phyloP scores from a whole-genome alignment of 192 early-diverging fungal genomes.

The Coemansia sp. region DNA sequence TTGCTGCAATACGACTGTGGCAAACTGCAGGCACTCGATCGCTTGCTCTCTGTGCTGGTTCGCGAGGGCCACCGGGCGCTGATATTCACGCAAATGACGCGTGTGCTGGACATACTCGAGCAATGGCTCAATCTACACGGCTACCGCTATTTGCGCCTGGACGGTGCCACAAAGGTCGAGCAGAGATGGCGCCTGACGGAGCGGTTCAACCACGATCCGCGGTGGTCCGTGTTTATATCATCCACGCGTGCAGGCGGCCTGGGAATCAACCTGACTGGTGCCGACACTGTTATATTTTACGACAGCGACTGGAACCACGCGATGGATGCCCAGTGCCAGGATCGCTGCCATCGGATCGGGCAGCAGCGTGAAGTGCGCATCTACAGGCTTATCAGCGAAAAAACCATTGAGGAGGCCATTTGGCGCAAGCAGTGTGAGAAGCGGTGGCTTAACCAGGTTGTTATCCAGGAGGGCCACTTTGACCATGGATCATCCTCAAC shows the following conservation, averaged over 20 bases:
- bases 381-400: slow-evolving; percentile 69
- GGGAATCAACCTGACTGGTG: slow-evolving; percentile 92
- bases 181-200: slow-evolving; percentile 89
- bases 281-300: slow-evolving; percentile 96
- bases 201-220: slow-evolving; percentile 85
- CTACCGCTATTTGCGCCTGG: slow-evolving; percentile 82
- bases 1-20: slow-evolving; percentile 85
- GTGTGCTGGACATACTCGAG: slow-evolving; percentile 88
- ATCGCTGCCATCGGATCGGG: slow-evolving; percentile 93
- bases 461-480: slow-evolving; percentile 78
- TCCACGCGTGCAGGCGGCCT: slow-evolving; percentile 94
- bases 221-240: slow-evolving; percentile 90
- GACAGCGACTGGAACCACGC: slow-evolving; percentile 94
- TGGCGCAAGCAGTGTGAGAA: slow-evolving; percentile 76
- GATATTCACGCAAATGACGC: slow-evolving; percentile 95
- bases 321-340: slow-evolving; percentile 95
- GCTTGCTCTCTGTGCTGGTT: slow-evolving; percentile 74
- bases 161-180: slow-evolving; percentile 84
- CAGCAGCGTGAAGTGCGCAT: slow-evolving; percentile 80
- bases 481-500: slow-evolving; percentile 12
- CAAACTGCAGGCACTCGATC: slow-evolving; percentile 82
- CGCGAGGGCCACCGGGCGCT: slow-evolving; percentile 89
- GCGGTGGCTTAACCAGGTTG: slow-evolving; percentile 70
- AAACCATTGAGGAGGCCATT: slow-evolving; percentile 75
- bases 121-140: slow-evolving; percentile 83